phyloP scores from a whole-genome alignment of 306 rosid genomes.

The Hylodesmum podocarpum region DNA sequence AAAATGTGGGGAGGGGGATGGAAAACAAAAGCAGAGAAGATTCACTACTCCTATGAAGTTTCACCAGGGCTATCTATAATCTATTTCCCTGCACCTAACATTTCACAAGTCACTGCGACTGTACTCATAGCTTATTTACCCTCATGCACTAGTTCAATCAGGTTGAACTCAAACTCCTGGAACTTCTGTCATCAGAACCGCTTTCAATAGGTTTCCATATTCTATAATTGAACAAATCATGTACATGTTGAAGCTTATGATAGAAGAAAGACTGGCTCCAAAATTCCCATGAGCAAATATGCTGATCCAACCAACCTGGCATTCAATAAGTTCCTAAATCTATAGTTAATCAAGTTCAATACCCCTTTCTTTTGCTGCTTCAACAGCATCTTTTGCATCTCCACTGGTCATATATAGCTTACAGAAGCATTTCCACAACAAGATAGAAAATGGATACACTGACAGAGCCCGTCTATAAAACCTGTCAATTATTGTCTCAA shows the following conservation, averaged over 20 bases:
- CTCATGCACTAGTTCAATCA: conserved; percentile 13
- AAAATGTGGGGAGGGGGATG: background rate
- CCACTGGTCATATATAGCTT: conserved; percentile 41
- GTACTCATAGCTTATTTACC: background rate
- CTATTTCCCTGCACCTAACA: conserved; percentile 19
- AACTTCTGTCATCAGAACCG: conserved; percentile 14
- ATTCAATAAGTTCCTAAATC: conserved; percentile 19
- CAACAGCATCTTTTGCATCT: conserved; percentile 42
- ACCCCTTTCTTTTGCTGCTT: conserved; percentile 76
- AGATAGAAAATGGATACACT: conserved; percentile 75
- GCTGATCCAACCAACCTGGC: conserved; percentile 32
- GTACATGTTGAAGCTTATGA: conserved; percentile 12
- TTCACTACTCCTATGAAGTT: conserved; percentile 15
- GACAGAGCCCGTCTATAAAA: conserved; percentile 66
- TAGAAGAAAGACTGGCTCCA: conserved; percentile 33
- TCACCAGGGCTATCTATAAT: background rate
- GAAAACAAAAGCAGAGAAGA: background rate
- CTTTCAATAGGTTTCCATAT: conserved; percentile 12
- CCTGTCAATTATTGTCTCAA: conserved; percentile 53
- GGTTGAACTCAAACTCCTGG: background rate
- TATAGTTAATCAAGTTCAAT: conserved; percentile 42
- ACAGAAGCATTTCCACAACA: conserved; percentile 65
- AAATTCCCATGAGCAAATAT: conserved; percentile 1
- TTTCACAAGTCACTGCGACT: conserved; percentile 23
- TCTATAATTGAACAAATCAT: conserved; percentile 5